These are phyloP conservation scores for Castanea sativa DNA, from an alignment of 306 rosid species.

Conservation along the genomic window DNA sequence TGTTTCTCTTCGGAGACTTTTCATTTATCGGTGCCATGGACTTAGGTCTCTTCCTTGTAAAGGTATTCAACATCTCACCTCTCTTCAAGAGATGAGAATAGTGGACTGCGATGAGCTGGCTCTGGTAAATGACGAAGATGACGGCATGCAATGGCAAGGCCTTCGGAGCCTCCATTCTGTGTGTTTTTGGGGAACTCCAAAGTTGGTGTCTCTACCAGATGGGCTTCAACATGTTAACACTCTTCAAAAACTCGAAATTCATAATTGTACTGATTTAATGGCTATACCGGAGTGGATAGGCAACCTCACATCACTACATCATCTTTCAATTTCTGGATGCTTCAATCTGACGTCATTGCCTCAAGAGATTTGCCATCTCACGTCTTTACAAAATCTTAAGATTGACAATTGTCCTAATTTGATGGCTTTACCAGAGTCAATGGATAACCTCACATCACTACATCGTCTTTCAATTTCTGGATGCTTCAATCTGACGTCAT, in stretches of 20 bases:
- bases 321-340: slow-evolving; percentile 14
- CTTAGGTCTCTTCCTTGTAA: not conserved
- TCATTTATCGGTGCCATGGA: not conserved
- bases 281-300: slow-evolving; percentile 3
- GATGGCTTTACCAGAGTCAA: not conserved
- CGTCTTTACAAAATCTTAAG: not conserved
- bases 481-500: not conserved
- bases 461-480: not conserved
- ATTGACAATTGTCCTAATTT: slow-evolving; percentile 11
- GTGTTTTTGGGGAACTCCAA: slow-evolving; percentile 2
- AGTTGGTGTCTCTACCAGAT: slow-evolving; percentile 2
- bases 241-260: not conserved
- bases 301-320: not conserved
- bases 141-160: not conserved
- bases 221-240: not conserved
- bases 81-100: not conserved
- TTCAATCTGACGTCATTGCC: not conserved
- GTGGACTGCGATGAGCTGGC: not conserved
- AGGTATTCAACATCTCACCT: slow-evolving; percentile 4
- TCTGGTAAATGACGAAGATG: not conserved
- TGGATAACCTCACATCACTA: not conserved
- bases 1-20: slow-evolving; percentile 10
- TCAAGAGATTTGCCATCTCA: not conserved
- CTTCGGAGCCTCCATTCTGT: not conserved
- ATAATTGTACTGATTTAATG: not conserved